Evolutionary conservation across 805 yeast species (phyloP).

Genomic region (Spathaspora boniae): DNA sequence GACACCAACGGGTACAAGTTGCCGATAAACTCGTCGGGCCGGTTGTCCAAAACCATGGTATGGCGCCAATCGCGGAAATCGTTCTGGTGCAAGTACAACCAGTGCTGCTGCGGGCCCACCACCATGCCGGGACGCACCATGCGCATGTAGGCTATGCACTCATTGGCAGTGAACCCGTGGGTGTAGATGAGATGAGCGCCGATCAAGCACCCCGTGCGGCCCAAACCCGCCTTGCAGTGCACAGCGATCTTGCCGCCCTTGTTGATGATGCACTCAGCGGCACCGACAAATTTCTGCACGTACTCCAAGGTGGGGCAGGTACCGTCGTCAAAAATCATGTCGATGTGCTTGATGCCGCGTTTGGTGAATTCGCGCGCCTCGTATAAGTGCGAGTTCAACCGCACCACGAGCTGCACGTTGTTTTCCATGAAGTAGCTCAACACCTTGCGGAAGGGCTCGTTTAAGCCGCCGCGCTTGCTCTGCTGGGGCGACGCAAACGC

Average conservation of each 20-base stretch:
- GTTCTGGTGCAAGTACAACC: conserved; percentile 94
- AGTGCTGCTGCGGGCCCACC: conserved; percentile 99
- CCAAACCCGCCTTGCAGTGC: conserved; percentile 98
- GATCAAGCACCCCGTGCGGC: conserved; percentile 95
- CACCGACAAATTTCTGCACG: conserved; percentile 90
- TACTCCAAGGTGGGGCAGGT: conserved; percentile 95
- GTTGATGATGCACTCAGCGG: conserved; percentile 83
- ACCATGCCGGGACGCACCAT: conserved; percentile 99
- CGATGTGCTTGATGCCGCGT: conserved; percentile 82
- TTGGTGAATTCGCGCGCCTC: conserved; percentile 80
- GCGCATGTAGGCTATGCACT: conserved; percentile 94
- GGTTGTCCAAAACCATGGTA: conserved; percentile 75
- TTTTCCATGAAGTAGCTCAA: conserved; percentile 68
- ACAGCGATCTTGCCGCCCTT: conserved; percentile 94
- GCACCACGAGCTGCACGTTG: conserved; percentile 83
- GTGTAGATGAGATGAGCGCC: conserved; percentile 97
- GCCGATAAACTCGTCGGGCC: conserved; percentile 64
- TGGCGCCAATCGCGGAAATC: conserved; percentile 96
- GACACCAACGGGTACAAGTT: conserved; percentile 62
- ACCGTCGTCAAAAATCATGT: conserved; percentile 97
- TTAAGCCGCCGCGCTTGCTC: conserved; percentile 44
- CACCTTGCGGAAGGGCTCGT: conserved; percentile 79
- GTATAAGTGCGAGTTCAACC: conserved; percentile 89
- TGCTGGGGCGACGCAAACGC: conserved; percentile 98
- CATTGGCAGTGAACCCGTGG: conserved; percentile 95